phyloP scores from a whole-genome alignment of 768 basidiomycete genomes.

The Boletellus ananiceps region DNA sequence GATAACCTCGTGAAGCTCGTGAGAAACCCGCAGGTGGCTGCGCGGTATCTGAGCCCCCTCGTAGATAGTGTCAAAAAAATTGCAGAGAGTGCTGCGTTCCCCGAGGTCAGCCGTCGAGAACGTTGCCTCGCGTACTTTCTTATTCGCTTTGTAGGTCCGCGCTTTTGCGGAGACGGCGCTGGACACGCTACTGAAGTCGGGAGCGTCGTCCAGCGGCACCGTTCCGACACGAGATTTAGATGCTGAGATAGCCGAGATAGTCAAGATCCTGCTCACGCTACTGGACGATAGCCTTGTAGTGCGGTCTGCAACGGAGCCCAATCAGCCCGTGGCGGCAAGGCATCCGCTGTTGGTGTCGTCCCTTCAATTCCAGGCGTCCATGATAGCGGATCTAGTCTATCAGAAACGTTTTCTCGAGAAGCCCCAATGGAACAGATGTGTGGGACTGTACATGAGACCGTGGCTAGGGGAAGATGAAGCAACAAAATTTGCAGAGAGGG shows the following conservation, averaged over 20 bases:
- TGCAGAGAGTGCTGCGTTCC: constrained; percentile 88
- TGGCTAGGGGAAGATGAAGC: constrained; percentile 59
- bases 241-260: constrained; percentile 53
- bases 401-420: constrained; percentile 51
- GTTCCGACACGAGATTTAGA: constrained; percentile 70
- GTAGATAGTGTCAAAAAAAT: constrained; percentile 91
- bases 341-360: constrained; percentile 55
- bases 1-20: constrained; percentile 98
- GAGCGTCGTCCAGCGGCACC: constrained; percentile 70
- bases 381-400: constrained; percentile 75
- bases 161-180: constrained; percentile 87
- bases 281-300: constrained; percentile 47
- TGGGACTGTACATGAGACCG: constrained; percentile 66
- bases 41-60: constrained; percentile 79
- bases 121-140: constrained; percentile 11
- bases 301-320: constrained; percentile 40
- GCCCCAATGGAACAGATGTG: constrained; percentile 61
- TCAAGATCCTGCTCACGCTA: constrained; percentile 53
- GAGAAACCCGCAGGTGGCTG: constrained; percentile 84
- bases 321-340: constrained; percentile 50
- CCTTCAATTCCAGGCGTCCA: constrained; percentile 65
- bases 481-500: constrained; percentile 52
- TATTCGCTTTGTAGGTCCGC: constrained; percentile 54
- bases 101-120: constrained; percentile 55
- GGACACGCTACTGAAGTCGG: constrained; percentile 74